phyloP scores from a whole-genome alignment of 1,284 basidiomycete species.

The Agroathelia rolfsii region DNA sequence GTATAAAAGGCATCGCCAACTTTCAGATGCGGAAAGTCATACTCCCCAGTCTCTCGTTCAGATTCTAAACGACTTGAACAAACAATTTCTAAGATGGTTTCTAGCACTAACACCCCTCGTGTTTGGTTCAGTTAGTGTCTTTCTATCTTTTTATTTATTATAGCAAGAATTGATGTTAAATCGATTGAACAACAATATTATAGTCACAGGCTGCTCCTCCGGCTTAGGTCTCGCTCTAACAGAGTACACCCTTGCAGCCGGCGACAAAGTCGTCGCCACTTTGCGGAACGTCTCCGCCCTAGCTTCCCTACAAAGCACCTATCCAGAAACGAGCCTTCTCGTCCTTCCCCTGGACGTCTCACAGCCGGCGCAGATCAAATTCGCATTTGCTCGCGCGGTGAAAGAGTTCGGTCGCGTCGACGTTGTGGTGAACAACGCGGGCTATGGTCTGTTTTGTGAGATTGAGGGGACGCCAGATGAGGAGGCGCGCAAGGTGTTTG shows the following conservation, averaged over 20 bases:
- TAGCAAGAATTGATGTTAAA: no score
- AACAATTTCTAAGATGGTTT: no score
- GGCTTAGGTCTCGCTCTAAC: conserved; percentile 18
- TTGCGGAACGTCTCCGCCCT: conserved; percentile 10
- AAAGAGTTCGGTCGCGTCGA: conserved; percentile 1
- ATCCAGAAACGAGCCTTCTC: conserved; percentile 30
- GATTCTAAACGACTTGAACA: no score
- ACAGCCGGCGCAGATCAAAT: conserved; percentile 1
- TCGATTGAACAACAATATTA: no score
- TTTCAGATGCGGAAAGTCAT: no score
- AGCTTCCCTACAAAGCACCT: conserved; percentile 12
- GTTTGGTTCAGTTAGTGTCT: no score
- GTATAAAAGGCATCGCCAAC: no score
- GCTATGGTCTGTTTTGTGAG: conserved; percentile 13
- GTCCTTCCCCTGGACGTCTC: conserved; percentile 2
- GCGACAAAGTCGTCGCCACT: conserved; percentile 19
- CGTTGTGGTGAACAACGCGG: conserved; percentile 26
- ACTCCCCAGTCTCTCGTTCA: no score
- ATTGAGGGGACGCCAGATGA: conserved; percentile 24
- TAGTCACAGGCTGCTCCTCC: conserved; percentile 19
- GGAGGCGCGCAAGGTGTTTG: conserved; percentile 18
- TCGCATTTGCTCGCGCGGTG: conserved; percentile 1
- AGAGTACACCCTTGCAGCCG: conserved; percentile 15
- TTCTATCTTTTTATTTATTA: no score
- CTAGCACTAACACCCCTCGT: no score